These are phyloP conservation scores for Furcasterigmium sp. DNA, from an alignment of 2,329 filamentous ascomycete species.

Conservation along the genomic window DNA sequence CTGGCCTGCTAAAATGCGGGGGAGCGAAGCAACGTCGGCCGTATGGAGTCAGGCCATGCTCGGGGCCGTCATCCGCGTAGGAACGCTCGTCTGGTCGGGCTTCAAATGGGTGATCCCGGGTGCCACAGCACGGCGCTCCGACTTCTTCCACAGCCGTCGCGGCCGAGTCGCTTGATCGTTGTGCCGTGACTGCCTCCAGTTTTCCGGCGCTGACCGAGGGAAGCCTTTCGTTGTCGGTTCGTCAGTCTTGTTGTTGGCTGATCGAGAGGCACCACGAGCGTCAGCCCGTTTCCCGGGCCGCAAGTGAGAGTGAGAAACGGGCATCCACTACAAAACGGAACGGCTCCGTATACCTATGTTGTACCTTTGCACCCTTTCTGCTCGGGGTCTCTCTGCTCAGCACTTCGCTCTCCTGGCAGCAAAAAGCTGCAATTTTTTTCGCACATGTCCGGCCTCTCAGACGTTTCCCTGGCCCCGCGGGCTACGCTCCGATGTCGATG, in stretches of 20 bases:
- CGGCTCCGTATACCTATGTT: too few species aligned
- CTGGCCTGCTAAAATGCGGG: slow-evolving; percentile 4
- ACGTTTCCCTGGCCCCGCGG: background rate
- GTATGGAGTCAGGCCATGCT: background rate
- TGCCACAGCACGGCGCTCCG: slow-evolving; percentile 1
- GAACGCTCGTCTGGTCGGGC: background rate
- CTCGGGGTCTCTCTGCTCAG: too few species aligned
- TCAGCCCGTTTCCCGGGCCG: too few species aligned
- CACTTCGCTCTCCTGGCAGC: too few species aligned
- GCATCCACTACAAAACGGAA: too few species aligned
- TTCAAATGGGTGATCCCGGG: background rate
- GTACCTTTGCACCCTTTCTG: too few species aligned
- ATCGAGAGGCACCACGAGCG: too few species aligned
- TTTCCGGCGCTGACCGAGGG: background rate
- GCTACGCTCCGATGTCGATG: background rate
- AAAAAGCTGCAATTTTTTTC: background rate
- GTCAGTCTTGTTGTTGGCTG: too few species aligned
- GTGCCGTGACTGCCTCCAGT: background rate
- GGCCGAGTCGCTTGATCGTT: background rate
- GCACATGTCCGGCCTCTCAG: background rate
- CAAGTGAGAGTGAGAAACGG: too few species aligned
- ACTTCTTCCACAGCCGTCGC: background rate
- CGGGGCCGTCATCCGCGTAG: background rate
- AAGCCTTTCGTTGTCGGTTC: background rate
- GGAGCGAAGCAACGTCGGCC: background rate